Evolutionary conservation across 2,329 filamentous ascomycete genomes (phyloP).

Genomic region (Canariomyces notabilis): DNA sequence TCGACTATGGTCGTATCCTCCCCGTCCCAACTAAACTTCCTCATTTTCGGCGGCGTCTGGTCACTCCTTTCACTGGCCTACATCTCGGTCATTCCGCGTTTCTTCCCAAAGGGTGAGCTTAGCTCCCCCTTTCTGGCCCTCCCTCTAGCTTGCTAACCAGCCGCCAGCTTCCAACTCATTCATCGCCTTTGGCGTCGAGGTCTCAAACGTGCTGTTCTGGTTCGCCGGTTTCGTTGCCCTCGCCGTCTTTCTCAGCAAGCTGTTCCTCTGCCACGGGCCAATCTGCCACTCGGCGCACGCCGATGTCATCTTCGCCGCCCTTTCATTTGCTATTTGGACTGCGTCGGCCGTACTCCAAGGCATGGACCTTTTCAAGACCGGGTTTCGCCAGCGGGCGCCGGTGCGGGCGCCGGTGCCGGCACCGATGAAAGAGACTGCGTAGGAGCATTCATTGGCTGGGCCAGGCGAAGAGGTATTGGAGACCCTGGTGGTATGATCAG

Average conservation of each 20-base stretch:
- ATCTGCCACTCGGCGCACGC: slow-evolving; percentile 53
- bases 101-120: slow-evolving; percentile 37
- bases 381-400: slow-evolving; percentile 28
- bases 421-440: slow-evolving; percentile 21
- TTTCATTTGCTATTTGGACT: slow-evolving; percentile 51
- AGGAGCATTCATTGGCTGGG: neutral
- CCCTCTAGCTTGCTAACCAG: neutral
- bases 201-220: slow-evolving; percentile 79
- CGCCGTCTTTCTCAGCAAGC: slow-evolving; percentile 49
- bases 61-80: slow-evolving; percentile 52
- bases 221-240: slow-evolving; percentile 77
- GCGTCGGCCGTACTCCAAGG: slow-evolving; percentile 42
- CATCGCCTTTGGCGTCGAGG: slow-evolving; percentile 45
- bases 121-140: neutral
- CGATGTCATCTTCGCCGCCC: slow-evolving; percentile 49
- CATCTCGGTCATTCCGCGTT: slow-evolving; percentile 46
- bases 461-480: neutral
- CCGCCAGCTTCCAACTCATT: slow-evolving; percentile 44
- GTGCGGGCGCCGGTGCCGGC: slow-evolving; percentile 26
- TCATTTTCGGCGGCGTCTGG: slow-evolving; percentile 50
- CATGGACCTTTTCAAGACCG: slow-evolving; percentile 44
- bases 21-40: slow-evolving; percentile 54
- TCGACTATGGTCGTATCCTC: slow-evolving; percentile 48
- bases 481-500: neutral
- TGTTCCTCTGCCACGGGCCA: slow-evolving; percentile 53